phyloP scores from a whole-genome alignment of 306 rosid species.

The Quercus dentata region DNA sequence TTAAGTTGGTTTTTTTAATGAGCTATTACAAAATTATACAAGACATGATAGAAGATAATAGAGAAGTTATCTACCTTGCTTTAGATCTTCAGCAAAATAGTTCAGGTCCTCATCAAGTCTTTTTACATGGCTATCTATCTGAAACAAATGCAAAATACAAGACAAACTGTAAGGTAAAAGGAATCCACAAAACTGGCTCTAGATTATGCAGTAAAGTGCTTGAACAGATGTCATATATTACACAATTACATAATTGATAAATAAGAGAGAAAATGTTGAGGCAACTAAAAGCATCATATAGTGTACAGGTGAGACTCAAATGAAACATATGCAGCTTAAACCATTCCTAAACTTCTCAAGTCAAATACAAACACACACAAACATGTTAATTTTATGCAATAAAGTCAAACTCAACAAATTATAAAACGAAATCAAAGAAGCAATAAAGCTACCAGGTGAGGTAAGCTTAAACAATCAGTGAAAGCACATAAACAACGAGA shows the following conservation, averaged over 20 bases:
- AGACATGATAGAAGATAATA: constrained; percentile 9
- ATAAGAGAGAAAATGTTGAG: not conserved
- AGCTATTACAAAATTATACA: not conserved
- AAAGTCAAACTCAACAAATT: no score
- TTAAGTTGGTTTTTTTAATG: no score
- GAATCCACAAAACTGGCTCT: not conserved
- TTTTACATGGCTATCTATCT: constrained; percentile 96
- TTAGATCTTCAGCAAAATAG: constrained; percentile 90
- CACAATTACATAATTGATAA: not conserved
- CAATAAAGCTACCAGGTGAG: no score
- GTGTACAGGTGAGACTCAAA: not conserved
- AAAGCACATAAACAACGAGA: no score
- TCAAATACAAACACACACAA: no score
- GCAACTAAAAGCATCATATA: not conserved
- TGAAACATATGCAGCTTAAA: not conserved
- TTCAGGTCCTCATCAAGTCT: constrained; percentile 92
- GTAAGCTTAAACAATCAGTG: no score
- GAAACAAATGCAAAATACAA: constrained; percentile 34
- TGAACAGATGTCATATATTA: not conserved
- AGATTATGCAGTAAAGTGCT: not conserved
- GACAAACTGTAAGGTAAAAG: constrained; percentile 14
- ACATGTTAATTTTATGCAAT: no score
- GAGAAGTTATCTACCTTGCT: constrained; percentile 69
- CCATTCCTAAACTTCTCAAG: not conserved
- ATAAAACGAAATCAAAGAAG: no score